Conservation (phyloP, 768 basidiomycete genomes). For the Erythrobasidium yunnanense region DNA sequence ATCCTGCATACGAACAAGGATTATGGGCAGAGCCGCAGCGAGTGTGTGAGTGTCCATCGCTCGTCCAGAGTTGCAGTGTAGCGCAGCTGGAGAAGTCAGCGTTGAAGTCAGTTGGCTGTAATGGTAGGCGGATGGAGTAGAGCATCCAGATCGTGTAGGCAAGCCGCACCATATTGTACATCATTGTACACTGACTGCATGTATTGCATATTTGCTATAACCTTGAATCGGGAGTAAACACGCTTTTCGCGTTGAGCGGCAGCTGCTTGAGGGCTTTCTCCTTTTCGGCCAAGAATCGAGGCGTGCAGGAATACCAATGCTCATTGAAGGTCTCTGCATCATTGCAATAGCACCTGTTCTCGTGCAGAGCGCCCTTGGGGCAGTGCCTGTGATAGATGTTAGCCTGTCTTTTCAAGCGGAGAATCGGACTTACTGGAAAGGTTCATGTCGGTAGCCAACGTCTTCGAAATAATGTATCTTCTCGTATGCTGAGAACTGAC, state of each 20-base stretch:
- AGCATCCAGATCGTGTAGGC: too few species aligned
- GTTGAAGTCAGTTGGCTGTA: too few species aligned
- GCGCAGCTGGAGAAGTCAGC: too few species aligned
- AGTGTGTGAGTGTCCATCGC: too few species aligned
- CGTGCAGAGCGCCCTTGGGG: conserved; percentile 40
- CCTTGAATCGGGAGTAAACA: neutral
- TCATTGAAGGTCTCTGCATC: conserved; percentile 22
- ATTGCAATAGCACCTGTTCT: conserved; percentile 21
- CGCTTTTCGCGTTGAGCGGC: neutral
- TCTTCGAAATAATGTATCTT: conserved; percentile 89
- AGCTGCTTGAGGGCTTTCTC: neutral
- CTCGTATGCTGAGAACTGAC: neutral
- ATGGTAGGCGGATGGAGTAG: too few species aligned
- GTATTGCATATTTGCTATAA: neutral
- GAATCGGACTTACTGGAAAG: conserved; percentile 96
- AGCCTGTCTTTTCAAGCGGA: conserved; percentile 45
- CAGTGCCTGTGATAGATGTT: conserved; percentile 35
- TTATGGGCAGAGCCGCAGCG: too few species aligned
- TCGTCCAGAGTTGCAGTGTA: too few species aligned
- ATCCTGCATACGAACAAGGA: too few species aligned
- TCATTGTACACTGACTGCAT: too few species aligned
- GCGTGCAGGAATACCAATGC: conserved; percentile 26
- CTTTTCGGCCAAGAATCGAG: conserved; percentile 16
- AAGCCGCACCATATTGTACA: too few species aligned
- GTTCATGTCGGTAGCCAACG: conserved; percentile 82